Evolutionary conservation across 2,329 filamentous ascomycete species (phyloP).

Genomic region (Nemania sp.): DNA sequence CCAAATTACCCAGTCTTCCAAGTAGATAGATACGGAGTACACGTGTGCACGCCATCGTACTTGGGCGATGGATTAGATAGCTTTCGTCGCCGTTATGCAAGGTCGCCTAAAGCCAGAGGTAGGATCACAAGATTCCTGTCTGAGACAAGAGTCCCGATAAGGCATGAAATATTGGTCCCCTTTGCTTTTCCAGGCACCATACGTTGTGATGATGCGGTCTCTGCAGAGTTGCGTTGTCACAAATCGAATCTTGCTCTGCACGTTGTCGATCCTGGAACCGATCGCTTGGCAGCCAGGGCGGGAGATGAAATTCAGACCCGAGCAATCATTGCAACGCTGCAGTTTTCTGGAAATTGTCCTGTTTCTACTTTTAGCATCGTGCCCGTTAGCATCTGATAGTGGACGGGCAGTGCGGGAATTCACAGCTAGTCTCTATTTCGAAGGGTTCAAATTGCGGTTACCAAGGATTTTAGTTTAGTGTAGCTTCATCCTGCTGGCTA

Average conservation of each 20-base stretch:
- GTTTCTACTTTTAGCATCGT: slow-evolving; percentile 26
- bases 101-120: background rate
- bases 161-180: slow-evolving; percentile 2
- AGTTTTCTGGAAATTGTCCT: slow-evolving; percentile 27
- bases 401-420: too few relatives aligned
- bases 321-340: slow-evolving; percentile 22
- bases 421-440: slow-evolving; percentile 4
- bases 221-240: background rate
- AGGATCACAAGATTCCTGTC: slow-evolving; percentile 14
- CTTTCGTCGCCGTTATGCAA: slow-evolving; percentile 3
- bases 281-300: background rate
- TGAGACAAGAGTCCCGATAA: slow-evolving; percentile 18
- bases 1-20: slow-evolving; percentile 22
- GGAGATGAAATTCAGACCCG: slow-evolving; percentile 2
- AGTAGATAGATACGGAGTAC: slow-evolving; percentile 22
- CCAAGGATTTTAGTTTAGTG: too few relatives aligned
- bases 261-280: background rate
- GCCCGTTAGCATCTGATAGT: slow-evolving; percentile 12
- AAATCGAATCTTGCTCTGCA: background rate
- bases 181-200: slow-evolving; percentile 9
- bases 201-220: background rate
- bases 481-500: too few relatives aligned
- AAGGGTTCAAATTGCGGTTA: background rate
- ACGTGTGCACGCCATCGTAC: slow-evolving; percentile 3
- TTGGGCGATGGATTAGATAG: background rate